Evolutionary conservation across 441 rosid genomes (phyloP), one percentile per base, ranked within the genome.

Genomic region (Syzygium malaccense): DNA sequence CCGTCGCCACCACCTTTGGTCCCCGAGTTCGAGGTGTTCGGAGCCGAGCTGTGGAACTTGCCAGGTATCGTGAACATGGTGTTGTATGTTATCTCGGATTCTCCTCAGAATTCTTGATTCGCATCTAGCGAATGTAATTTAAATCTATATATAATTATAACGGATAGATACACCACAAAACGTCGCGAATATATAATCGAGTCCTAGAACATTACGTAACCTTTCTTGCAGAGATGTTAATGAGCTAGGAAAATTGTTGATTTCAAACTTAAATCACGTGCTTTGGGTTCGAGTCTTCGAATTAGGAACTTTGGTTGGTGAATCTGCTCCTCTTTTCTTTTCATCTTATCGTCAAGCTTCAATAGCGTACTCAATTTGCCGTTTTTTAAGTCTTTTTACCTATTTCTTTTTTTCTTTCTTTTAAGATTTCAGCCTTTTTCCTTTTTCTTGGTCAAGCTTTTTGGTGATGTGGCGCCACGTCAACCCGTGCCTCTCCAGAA

Each of bases 1-100:
- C 94, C 95, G 25, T 89, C 92, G 88, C 94, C 93, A 93, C 94
- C 94, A 93, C 95, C 86, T 91, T 91, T 23, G 88, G 93, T 95
- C 79, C 94, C 95, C 75, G 93, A 92, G 90, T 87, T 95, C 85
- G 93, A 93, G 83, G 94, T 94, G 79, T 93, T 95, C 88, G 89
- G 55, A 55, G 56, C 95, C 86, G 90, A 93, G 90, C 97, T 95
- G 60, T 91, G 92, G 86, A 88, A 89, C 90, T 89, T 95, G 78
- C 95, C 95, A 89, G 95, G 96, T 83, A 20, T 19, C 32, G 90
- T 53, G 14, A 58, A n/a, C 7, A 62, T 7, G 71, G 71, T 2
- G 11, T 62, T 62, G 14, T 30, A n/a, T n/a, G 33, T 17, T 62
- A 8, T 62, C 8, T 87, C 3, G 4, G 32, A 17, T 5, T 14